Base-by-base conservation (phyloP, 345 rosid species). In the Aquilaria malaccensis region DNA sequence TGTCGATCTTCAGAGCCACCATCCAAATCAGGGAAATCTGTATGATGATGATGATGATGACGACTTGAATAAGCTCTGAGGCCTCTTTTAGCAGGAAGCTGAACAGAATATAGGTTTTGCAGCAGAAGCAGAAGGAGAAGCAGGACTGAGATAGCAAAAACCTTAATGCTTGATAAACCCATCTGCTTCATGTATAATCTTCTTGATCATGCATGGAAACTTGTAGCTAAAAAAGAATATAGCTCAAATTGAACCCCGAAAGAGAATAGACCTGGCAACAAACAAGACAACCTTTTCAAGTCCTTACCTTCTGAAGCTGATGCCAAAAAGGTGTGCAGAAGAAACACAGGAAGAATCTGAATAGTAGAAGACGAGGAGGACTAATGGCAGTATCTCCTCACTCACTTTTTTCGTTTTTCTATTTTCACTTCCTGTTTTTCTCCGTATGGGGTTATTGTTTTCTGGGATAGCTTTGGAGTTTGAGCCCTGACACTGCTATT, bases 401-500 rank as follows among this genome's bases (percentile, higher is more conserved):
- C 7, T 37, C 7, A 4, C 4, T 37, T 9, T 37, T 9, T 37
- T 37, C 7, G 43, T 37, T 37, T 37, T 37, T 37, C 43, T 37
- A 9, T 37, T 37, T 37, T 9, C 7, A 9, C 7, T 37, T 37
- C 43, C 6, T 14, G 47, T 30, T 52, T 52, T 64, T 12, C 49
- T 45, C 10, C 7, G 5, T 3, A 37, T 12, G 49, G 30, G 15
- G 33, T 52, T 22, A 10, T 32, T 15, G 55, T 58, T 55, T 58
- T 58, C 60, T 49, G 59, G 54, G 13, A 60, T 32, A 52, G 72
- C 65, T 55, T 66, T 58, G 84, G 72, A 63, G 67, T 69, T 60
- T 56, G 75, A 72, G 77, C 75, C 63, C 50, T 65, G 62, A 70
- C 53, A 72, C 50, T 67, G 71, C 65, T 31, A 59, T 80, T 81